Evolutionary conservation across 2,329 filamentous ascomycete species (phyloP), one percentile per base, ranked within the genome.

Genomic region (Moelleriella libera): DNA sequence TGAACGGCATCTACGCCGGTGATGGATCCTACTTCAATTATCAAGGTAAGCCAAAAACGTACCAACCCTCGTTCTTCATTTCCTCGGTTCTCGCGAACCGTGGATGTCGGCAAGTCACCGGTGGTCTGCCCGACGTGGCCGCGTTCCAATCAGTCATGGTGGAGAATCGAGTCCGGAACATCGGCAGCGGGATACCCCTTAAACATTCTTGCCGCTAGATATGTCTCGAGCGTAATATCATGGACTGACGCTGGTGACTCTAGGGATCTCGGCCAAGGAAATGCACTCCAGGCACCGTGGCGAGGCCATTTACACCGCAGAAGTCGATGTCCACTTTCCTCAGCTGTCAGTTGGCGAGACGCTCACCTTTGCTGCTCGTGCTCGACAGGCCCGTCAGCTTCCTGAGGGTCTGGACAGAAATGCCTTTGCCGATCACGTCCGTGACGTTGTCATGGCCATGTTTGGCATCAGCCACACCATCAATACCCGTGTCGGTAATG

Each of bases 291-390:
- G 76, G 51, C 88, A 90, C 67, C 81, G 85, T 30, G 87, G 87
- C 53, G 87, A 94, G 65, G 85, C 85, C 51, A 89, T 92, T 61
- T 92, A 92, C 66, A 89, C 85, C 0, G 85, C 85, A 50, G 86
- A 92, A 62, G 82, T 86, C 37, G 88, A 94, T 60, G 82, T 85
- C 5, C 85, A 89, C 64, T 89, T 89, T 58, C 83, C 85, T 10
- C 76, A 82, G 66, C 66, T 92, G 56, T 81, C 77, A 2, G 85
- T 90, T 42, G 84, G 84, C 46, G 83, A 90, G 56, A 92, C 86
- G 1, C 71, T 90, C 44, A 82, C 78, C 47, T 90, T 90, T 52
- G 85, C 85, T 14, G 84, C 85, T 4, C 71, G 77, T 14, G 83
- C 85, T 5, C 74, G 83, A 48, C 76, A 82, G 45, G 82, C 83